Evolutionary conservation across 1,139 yeast genomes (phyloP).

Genomic region (Arxiozyma bovina): DNA sequence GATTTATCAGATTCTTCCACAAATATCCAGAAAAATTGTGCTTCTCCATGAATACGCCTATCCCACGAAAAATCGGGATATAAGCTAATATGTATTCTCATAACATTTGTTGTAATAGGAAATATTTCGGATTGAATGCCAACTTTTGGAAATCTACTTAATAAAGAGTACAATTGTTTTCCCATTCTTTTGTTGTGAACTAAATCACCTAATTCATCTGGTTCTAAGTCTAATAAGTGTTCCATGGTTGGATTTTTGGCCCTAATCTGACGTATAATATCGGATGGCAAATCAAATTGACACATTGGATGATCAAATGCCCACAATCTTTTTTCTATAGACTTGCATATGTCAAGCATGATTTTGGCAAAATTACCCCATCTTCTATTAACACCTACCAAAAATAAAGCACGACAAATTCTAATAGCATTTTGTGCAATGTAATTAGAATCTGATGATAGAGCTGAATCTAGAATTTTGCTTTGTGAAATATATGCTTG

Average conservation of each 20-base stretch:
- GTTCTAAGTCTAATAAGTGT: slow-evolving; percentile 60
- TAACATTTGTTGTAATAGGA: slow-evolving; percentile 80
- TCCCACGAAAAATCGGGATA: slow-evolving; percentile 84
- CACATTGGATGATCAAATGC: slow-evolving; percentile 82
- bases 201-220: slow-evolving; percentile 77
- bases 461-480: slow-evolving; percentile 63
- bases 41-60: slow-evolving; percentile 66
- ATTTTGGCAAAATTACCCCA: slow-evolving; percentile 80
- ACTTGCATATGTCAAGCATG: slow-evolving; percentile 71
- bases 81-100: slow-evolving; percentile 65
- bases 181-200: slow-evolving; percentile 81
- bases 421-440: slow-evolving; percentile 95
- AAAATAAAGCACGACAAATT: slow-evolving; percentile 81
- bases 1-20: slow-evolving; percentile 79
- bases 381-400: slow-evolving; percentile 75
- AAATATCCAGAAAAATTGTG: slow-evolving; percentile 85
- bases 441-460: slow-evolving; percentile 79
- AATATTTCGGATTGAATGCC: slow-evolving; percentile 73
- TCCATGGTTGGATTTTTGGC: slow-evolving; percentile 62
- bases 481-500: slow-evolving; percentile 85
- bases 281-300: slow-evolving; percentile 74
- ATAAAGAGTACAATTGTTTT: slow-evolving; percentile 44
- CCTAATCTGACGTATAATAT: slow-evolving; percentile 54
- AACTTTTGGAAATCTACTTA: slow-evolving; percentile 68
- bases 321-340: slow-evolving; percentile 81